These are phyloP conservation scores for Daedaleopsis nitida DNA, from an alignment of 768 basidiomycete species.

Conservation along the genomic window DNA sequence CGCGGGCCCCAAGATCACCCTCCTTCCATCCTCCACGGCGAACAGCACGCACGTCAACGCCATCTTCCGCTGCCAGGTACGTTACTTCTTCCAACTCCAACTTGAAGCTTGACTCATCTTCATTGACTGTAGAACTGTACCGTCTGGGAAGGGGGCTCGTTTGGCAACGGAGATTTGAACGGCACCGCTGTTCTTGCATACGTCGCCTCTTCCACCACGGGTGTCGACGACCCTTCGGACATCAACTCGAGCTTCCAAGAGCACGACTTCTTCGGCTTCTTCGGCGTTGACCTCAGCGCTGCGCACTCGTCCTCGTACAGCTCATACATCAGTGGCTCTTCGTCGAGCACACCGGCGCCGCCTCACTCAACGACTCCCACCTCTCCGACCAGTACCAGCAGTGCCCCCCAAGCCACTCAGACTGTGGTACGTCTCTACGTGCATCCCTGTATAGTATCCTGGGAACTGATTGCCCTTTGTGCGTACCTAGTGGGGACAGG, in stretches of 20 bases:
- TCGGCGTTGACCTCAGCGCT: constrained; percentile 26
- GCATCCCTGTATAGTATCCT: background rate
- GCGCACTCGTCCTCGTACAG: constrained; percentile 27
- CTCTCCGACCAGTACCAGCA: constrained; percentile 11
- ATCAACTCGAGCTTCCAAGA: constrained; percentile 31
- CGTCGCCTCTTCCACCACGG: constrained; percentile 26
- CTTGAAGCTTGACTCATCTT: background rate
- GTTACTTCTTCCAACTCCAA: background rate
- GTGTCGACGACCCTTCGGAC: constrained; percentile 27
- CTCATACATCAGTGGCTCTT: constrained; percentile 20
- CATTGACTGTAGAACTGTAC: constrained; percentile 28
- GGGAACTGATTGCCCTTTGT: background rate
- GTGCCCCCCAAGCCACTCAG: constrained; percentile 15
- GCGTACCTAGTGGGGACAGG: constrained; percentile 25
- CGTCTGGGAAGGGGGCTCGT: constrained; percentile 30
- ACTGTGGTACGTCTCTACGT: constrained; percentile 19
- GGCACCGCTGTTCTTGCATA: constrained; percentile 30
- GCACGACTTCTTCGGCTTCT: constrained; percentile 33
- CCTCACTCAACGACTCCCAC: constrained; percentile 5
- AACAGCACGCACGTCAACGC: constrained; percentile 33
- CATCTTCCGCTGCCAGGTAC: constrained; percentile 34
- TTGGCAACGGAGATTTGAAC: constrained; percentile 28
- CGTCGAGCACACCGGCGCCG: constrained; percentile 6
- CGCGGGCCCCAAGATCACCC: constrained; percentile 29
- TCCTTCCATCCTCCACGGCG: constrained; percentile 25